Percentiles rank a stretch among this genome's conserved stretches.
Evolutionary conservation across 192 early-diverging fungal species (phyloP).

Genomic region (Backusella tarrabulga): DNA sequence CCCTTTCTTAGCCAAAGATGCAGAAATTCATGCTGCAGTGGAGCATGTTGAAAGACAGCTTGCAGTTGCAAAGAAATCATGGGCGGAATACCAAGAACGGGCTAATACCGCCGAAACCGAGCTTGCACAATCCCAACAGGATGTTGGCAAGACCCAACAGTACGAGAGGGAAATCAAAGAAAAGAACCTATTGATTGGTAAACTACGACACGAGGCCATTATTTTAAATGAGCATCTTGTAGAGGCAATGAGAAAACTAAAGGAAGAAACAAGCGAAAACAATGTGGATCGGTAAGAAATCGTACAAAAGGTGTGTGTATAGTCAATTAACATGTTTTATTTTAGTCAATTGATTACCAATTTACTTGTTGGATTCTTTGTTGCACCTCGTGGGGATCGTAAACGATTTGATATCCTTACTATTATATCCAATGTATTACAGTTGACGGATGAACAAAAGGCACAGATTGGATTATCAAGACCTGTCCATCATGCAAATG

Average conservation of each 20-base stretch:
- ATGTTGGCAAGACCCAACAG: slow-evolving; percentile 51
- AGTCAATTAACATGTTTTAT: not conserved
- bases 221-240: slow-evolving; percentile 88
- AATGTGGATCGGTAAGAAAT: slow-evolving; percentile 68
- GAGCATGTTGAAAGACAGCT: slow-evolving; percentile 56
- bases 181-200: slow-evolving; percentile 71
- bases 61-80: slow-evolving; percentile 33
- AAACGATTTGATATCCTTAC: slow-evolving; percentile 91
- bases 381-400: slow-evolving; percentile 81
- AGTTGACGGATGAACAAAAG: slow-evolving; percentile 88
- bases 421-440: slow-evolving; percentile 86
- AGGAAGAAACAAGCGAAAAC: slow-evolving; percentile 75
- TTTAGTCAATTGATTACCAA: slow-evolving; percentile 82
- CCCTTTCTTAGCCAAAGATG: slow-evolving; percentile 42
- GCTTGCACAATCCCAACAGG: slow-evolving; percentile 50
- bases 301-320: too few species aligned
- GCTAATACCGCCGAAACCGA: slow-evolving; percentile 62
- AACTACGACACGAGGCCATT: slow-evolving; percentile 75
- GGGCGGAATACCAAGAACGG: slow-evolving; percentile 56
- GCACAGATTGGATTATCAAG: slow-evolving; percentile 77
- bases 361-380: slow-evolving; percentile 84
- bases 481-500: slow-evolving; percentile 38
- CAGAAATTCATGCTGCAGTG: slow-evolving; percentile 55
- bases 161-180: slow-evolving; percentile 67
- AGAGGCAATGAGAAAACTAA: slow-evolving; percentile 88